Evolutionary conservation across 106 monocot species (phyloP).

Genomic region (Acanthochlamys bracteata): DNA sequence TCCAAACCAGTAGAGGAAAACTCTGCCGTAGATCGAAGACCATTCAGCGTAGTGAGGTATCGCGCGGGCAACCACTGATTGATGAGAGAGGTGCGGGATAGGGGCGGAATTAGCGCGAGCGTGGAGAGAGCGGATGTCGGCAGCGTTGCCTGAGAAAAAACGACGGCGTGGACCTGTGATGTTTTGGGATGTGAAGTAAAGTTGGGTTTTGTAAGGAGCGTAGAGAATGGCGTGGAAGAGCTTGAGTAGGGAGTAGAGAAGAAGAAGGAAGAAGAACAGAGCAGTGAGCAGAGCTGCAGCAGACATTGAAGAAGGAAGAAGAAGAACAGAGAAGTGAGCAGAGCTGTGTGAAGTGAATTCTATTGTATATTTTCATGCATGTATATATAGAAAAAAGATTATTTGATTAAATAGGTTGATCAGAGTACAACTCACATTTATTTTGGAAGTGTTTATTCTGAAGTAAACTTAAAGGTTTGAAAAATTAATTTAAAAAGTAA

Average conservation of each 20-base stretch:
- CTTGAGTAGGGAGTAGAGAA: conserved; percentile 20
- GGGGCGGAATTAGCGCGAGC: conserved; percentile 28
- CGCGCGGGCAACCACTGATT: conserved; percentile 30
- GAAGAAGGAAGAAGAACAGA: conserved; percentile 9
- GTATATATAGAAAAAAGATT: no score
- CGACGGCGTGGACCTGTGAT: conserved; percentile 46
- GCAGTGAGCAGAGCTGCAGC: no score
- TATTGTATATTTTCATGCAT: no score
- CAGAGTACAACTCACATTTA: no score
- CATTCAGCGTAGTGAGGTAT: conserved; percentile 52
- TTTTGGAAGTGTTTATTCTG: no score
- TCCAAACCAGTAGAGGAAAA: conserved; percentile 80
- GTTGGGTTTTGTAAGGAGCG: conserved; percentile 33
- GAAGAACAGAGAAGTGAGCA: no score
- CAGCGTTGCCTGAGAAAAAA: conserved; percentile 45
- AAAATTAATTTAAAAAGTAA: no score
- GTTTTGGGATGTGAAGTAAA: conserved; percentile 51
- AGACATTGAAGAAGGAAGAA: no score
- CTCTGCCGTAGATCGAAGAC: conserved; percentile 43
- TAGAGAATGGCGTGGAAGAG: conserved; percentile 29
- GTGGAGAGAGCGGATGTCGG: conserved; percentile 44
- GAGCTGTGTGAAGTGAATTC: no score
- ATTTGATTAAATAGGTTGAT: no score
- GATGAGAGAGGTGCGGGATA: conserved; percentile 10
- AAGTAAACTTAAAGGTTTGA: no score